A percentile compares a stretch with the other conserved stretches of the same genome.
These are phyloP conservation scores for Gossypium australe DNA, from an alignment of 345 rosid species.

Conservation along the genomic window DNA sequence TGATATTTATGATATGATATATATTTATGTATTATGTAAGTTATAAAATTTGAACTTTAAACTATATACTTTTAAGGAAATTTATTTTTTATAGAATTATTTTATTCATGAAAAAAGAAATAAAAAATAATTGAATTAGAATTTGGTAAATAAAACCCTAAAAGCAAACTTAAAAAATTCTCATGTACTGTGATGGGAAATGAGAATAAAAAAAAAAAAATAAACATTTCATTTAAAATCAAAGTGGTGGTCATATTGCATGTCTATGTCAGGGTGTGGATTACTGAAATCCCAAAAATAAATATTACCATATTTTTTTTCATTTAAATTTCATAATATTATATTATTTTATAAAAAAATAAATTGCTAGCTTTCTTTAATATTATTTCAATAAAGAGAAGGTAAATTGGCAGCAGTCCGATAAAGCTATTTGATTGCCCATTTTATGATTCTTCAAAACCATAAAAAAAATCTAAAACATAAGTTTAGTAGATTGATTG, in stretches of 20 bases:
- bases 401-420: not conserved
- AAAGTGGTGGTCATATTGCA: constrained; percentile 33
- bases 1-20: too few species aligned
- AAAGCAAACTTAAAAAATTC: too few species aligned
- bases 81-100: too few species aligned
- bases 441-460: not conserved
- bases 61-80: too few species aligned
- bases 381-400: not conserved
- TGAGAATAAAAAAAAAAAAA: constrained; percentile 1
- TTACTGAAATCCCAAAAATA: constrained; percentile 13
- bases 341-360: not conserved
- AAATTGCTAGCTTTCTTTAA: not conserved
- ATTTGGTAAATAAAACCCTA: too few species aligned
- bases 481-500: too few species aligned
- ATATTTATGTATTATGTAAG: too few species aligned
- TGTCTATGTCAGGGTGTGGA: constrained; percentile 28
- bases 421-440: not conserved
- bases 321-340: not conserved
- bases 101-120: too few species aligned
- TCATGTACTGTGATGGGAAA: constrained; percentile 2
- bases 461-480: too few species aligned
- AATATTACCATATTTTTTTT: not conserved
- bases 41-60: too few species aligned
- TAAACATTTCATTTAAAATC: constrained; percentile 19
- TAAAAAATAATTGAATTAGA: too few species aligned